A percentile compares a stretch with the other conserved stretches of the same genome.
These are phyloP conservation scores for Zygoascus biomembranicola DNA, from an alignment of 805 yeast genomes.

Conservation along the genomic window DNA sequence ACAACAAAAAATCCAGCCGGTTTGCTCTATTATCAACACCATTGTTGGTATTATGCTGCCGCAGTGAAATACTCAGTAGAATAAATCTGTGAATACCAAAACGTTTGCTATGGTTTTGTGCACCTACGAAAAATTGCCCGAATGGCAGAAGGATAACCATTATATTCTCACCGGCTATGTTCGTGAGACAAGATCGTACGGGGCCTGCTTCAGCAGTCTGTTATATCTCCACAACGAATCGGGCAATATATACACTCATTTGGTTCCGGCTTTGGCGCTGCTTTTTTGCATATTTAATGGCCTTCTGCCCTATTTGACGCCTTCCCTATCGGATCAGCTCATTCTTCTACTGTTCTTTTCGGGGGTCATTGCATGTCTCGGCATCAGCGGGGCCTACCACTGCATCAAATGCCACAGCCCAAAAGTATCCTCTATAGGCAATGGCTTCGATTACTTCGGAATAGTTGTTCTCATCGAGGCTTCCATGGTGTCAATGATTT, in stretches of 20 bases:
- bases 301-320: conserved; percentile 14
- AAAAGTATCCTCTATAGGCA: conserved; percentile 45
- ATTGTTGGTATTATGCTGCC: too few species aligned
- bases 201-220: conserved; percentile 41
- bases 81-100: not conserved
- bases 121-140: conserved; percentile 50
- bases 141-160: conserved; percentile 71
- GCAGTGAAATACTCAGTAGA: too few species aligned
- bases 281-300: conserved; percentile 1
- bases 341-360: conserved; percentile 46
- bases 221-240: conserved; percentile 60
- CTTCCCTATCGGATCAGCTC: conserved; percentile 36
- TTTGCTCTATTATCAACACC: too few species aligned
- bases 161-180: conserved; percentile 59
- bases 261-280: conserved; percentile 32
- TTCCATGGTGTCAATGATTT: conserved; percentile 46
- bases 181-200: conserved; percentile 42
- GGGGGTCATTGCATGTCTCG: conserved; percentile 53
- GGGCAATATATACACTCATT: conserved; percentile 61
- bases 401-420: conserved; percentile 59
- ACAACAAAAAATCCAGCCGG: not conserved
- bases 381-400: conserved; percentile 61
- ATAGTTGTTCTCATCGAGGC: conserved; percentile 60
- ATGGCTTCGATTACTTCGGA: conserved; percentile 69
- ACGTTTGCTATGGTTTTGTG: not conserved